A percentile compares a stretch with the other conserved stretches of the same genome.
Evolutionary conservation across 1,284 basidiomycete genomes (phyloP).

Genomic region (Papiliotrema nemorosa): DNA sequence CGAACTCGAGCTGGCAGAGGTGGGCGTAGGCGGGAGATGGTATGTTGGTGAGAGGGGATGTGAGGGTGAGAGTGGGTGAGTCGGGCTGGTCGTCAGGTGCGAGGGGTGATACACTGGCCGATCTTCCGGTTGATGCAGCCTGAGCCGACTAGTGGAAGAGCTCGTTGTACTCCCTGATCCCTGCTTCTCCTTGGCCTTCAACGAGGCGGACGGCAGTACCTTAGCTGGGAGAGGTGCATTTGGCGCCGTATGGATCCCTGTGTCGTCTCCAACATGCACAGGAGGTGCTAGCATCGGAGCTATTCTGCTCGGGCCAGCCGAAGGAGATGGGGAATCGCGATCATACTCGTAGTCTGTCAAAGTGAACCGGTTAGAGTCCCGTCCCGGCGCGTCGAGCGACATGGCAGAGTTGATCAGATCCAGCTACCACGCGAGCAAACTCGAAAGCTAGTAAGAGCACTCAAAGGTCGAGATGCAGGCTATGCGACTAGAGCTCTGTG

Average conservation of each 20-base stretch:
- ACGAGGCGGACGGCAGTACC: background rate
- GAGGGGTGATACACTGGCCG: slow-evolving; percentile 2
- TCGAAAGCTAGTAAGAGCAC: too few relatives aligned
- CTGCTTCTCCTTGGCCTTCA: background rate
- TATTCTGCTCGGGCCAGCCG: too few relatives aligned
- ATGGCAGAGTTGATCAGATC: background rate
- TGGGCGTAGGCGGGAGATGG: too few relatives aligned
- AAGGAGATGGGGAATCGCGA: too few relatives aligned
- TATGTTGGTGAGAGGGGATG: background rate
- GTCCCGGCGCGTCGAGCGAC: background rate
- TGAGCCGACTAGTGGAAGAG: background rate
- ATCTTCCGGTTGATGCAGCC: slow-evolving; percentile 5
- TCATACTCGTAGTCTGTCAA: slow-evolving; percentile 30
- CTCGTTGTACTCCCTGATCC: background rate
- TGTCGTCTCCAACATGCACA: too few relatives aligned
- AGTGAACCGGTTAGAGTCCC: slow-evolving; percentile 24
- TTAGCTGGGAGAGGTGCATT: too few relatives aligned
- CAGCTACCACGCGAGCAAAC: too few relatives aligned
- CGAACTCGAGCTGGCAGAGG: too few relatives aligned
- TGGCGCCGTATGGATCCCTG: too few relatives aligned
- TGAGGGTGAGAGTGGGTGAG: background rate
- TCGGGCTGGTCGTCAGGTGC: background rate
- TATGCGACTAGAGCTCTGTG: too few relatives aligned
- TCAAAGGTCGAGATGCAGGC: too few relatives aligned
- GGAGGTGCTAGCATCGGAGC: too few relatives aligned